Conservation (phyloP, 306 rosid species). For the Begonia fuchsioides region DNA sequence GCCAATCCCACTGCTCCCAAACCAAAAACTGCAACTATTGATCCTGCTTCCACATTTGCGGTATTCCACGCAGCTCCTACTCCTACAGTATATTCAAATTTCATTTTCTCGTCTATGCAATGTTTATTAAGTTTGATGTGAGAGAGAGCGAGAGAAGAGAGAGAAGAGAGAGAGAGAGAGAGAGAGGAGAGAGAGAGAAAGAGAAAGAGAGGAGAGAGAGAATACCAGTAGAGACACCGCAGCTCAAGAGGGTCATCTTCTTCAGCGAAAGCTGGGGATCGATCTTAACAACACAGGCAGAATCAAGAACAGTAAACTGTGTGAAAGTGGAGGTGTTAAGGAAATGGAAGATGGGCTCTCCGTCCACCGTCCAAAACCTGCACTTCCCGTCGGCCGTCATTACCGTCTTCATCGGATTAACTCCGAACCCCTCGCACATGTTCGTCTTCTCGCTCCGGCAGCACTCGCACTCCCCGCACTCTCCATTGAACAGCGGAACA, state of each 20-base stretch:
- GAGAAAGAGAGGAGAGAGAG: background rate
- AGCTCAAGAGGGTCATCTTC: slow-evolving; percentile 41
- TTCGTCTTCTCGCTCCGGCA: slow-evolving; percentile 57
- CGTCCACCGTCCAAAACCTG: slow-evolving; percentile 55
- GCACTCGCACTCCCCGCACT: slow-evolving; percentile 54
- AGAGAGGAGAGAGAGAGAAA: no score
- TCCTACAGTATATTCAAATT: background rate
- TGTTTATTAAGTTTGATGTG: no score
- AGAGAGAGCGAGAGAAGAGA: background rate
- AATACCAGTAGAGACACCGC: slow-evolving; percentile 75
- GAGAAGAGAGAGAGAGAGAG: background rate
- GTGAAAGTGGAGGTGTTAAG: slow-evolving; percentile 51
- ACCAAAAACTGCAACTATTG: slow-evolving; percentile 67
- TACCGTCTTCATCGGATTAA: background rate
- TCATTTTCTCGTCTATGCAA: no score
- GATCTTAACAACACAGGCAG: slow-evolving; percentile 43
- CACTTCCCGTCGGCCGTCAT: slow-evolving; percentile 42
- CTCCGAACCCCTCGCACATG: slow-evolving; percentile 3
- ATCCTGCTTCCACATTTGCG: slow-evolving; percentile 46
- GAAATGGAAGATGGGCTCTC: slow-evolving; percentile 45
- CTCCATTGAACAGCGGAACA: slow-evolving; percentile 45
- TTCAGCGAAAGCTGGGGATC: slow-evolving; percentile 31
- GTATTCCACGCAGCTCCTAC: slow-evolving; percentile 29
- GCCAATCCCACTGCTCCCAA: slow-evolving; percentile 80
- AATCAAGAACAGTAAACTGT: slow-evolving; percentile 58